phyloP scores from a whole-genome alignment of 78 protist species.

The Dictyostelium intermedium region DNA sequence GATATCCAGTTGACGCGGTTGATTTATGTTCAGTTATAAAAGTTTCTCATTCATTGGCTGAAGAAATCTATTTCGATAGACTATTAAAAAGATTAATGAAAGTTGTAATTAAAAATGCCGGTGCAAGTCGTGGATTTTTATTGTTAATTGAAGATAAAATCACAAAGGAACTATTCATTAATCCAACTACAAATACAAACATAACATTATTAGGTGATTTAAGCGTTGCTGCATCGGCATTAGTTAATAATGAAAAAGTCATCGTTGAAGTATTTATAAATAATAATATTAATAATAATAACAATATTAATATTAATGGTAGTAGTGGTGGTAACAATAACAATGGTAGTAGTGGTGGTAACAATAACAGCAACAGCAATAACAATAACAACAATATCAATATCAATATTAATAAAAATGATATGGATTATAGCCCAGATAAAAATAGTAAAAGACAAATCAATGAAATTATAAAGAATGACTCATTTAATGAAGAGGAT shows the following conservation, averaged over 20 bases:
- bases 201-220: constrained; percentile 19
- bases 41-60: constrained; percentile 60
- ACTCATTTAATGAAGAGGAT: constrained; percentile 25
- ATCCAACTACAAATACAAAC: background rate
- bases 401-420: background rate
- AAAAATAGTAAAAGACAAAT: background rate
- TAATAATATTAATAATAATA: background rate
- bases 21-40: constrained; percentile 63
- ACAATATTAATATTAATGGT: background rate
- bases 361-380: background rate
- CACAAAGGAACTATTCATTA: constrained; percentile 6
- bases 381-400: background rate
- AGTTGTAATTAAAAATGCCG: constrained; percentile 58
- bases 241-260: constrained; percentile 28
- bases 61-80: constrained; percentile 55
- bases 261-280: constrained; percentile 33
- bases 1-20: constrained; percentile 44
- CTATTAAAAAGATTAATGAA: constrained; percentile 48
- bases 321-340: background rate
- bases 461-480: background rate
- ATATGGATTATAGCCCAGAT: background rate
- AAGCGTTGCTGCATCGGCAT: constrained; percentile 48
- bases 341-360: background rate
- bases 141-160: constrained; percentile 35
- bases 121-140: constrained; percentile 50